Evolutionary conservation across 257 asterid species (phyloP).

Genomic region (Petrea volubilis): DNA sequence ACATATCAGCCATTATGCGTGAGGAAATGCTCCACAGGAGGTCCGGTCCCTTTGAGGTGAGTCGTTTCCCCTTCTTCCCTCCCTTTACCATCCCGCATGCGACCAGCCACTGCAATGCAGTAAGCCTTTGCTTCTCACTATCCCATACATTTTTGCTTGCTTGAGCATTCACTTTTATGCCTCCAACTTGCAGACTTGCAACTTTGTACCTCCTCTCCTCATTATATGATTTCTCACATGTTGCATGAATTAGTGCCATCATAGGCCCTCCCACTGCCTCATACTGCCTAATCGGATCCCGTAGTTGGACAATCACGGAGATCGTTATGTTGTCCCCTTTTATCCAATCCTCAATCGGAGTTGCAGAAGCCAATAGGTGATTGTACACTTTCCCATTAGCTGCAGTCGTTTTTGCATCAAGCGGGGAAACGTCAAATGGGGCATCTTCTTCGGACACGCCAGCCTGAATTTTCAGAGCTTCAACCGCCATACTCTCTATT

Average conservation of each 20-base stretch:
- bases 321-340: constrained; percentile 27
- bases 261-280: constrained; percentile 92
- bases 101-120: constrained; percentile 86
- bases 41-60: constrained; percentile 48
- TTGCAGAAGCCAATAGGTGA: constrained; percentile 55
- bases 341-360: constrained; percentile 65
- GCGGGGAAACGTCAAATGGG: constrained; percentile 80
- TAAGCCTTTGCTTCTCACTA: constrained; percentile 75
- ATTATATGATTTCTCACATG: constrained; percentile 4
- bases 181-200: constrained; percentile 64
- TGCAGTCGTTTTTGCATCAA: constrained; percentile 27
- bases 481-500: constrained; percentile 77
- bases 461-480: constrained; percentile 77
- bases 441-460: constrained; percentile 69
- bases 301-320: constrained; percentile 55
- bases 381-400: background rate
- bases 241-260: constrained; percentile 65
- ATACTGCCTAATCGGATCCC: constrained; percentile 86
- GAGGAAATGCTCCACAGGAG: constrained; percentile 81
- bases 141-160: constrained; percentile 60
- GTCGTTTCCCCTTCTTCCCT: constrained; percentile 53
- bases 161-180: constrained; percentile 50
- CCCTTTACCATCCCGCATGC: constrained; percentile 70
- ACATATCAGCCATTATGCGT: constrained; percentile 90
- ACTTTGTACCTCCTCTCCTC: constrained; percentile 68